These are phyloP conservation scores for Rhodotorula paludigena DNA, from an alignment of 768 basidiomycete species.

Conservation along the genomic window DNA sequence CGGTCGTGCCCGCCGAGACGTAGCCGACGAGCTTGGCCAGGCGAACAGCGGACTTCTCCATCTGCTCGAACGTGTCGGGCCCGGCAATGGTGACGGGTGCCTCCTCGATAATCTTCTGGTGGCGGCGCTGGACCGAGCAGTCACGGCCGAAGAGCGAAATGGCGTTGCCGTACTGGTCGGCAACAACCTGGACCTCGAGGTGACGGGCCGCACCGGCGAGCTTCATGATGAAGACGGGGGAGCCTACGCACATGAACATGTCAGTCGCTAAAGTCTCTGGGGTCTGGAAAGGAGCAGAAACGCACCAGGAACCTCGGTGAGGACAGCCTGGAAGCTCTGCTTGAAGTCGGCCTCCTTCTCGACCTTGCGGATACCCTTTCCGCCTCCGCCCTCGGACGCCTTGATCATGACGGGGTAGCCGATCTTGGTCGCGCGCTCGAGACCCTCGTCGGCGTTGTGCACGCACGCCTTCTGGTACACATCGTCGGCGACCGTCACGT, in stretches of 20 bases:
- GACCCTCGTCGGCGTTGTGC: constrained; percentile 76
- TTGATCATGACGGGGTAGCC: constrained; percentile 99
- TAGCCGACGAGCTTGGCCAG: constrained; percentile 98
- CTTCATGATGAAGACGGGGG: constrained; percentile 99
- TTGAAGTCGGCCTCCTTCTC: constrained; percentile 80
- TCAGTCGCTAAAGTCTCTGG: not conserved
- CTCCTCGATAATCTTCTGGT: constrained; percentile 99
- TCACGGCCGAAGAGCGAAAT: constrained; percentile 98
- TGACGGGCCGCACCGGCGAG: constrained; percentile 96
- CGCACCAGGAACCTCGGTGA: constrained; percentile 91
- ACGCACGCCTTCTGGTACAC: constrained; percentile 87
- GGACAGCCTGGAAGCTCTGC: constrained; percentile 87
- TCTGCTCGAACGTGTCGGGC: constrained; percentile 84
- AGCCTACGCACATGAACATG: constrained; percentile 56
- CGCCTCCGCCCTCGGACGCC: constrained; percentile 97
- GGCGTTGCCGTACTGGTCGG: constrained; percentile 98
- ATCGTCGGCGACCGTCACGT: constrained; percentile 86
- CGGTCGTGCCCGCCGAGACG: constrained; percentile 83
- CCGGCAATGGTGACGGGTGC: constrained; percentile 97
- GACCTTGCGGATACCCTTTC: constrained; percentile 97
- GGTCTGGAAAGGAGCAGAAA: not conserved
- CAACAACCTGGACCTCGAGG: constrained; percentile 94
- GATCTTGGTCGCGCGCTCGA: constrained; percentile 74
- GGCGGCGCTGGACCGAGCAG: constrained; percentile 97
- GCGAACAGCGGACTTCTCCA: constrained; percentile 99